Base-by-base conservation (phyloP, 1,284 basidiomycete species). In the Singerocomus inundabilis region DNA sequence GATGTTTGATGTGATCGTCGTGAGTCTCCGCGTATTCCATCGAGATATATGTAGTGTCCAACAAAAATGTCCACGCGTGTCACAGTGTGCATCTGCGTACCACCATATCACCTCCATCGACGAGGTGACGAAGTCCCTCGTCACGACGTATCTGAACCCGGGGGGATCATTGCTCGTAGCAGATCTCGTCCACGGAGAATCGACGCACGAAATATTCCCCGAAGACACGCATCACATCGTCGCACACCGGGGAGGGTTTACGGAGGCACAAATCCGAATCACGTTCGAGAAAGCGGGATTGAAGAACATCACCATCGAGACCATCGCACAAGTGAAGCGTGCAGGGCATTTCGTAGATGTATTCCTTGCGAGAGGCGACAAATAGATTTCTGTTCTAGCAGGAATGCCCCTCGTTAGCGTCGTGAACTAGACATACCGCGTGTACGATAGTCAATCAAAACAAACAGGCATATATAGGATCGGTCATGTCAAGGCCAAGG, bases 81-180 rank as follows among this genome's bases (percentile, higher is more conserved):
- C 18, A n/a, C 49, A 89, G 86, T 90, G 86, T 60, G 72, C 77
- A 6, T 73, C 77, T 49, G 73, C 86, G 1, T 90, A 85, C 57
- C 86, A 90, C 58, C 88, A 90, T 60, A 75, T 89, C 55, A 54
- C 69, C 2, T 74, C 75, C 29, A 73, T 84, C 51, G 65, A 69
- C 5, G 70, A 70, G 5, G 75, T 74, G 24, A 87, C 84, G 4
- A 67, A 67, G n/a, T 68, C 65, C 1, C 76, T 90, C 13, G 70
- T 70, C 3, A 70, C 52, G 4, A 52, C 66, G 24, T 80, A 80
- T 60, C 70, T 89, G 48, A 83, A 82, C 52, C 81, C 84, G 0
- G 76, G 79, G 3, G 87, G 84, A 3, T 68, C 66, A 6, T 72
- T 90, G 1, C 65, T 88, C 36, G 77, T 90, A 5, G 68, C 74